A percentile compares a stretch with the other conserved stretches of the same genome.
Evolutionary conservation across 2,329 filamentous ascomycete species (phyloP).

Genomic region (Massarina eburnea): DNA sequence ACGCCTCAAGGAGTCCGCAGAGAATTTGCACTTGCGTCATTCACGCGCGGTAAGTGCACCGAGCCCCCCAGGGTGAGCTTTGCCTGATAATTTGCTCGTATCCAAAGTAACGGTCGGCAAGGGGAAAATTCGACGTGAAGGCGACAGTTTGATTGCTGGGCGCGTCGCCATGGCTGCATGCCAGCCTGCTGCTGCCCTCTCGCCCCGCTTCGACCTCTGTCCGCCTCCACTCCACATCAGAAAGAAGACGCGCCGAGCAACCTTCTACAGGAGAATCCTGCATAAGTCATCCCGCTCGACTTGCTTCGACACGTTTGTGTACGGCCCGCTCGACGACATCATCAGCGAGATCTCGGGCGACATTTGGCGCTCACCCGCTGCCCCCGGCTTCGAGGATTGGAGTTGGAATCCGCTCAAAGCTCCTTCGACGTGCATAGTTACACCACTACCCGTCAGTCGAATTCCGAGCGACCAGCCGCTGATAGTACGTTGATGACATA

Average conservation of each 20-base stretch:
- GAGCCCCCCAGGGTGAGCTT: no score
- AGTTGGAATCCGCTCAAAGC: constrained; percentile 19
- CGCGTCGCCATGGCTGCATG: constrained; percentile 5
- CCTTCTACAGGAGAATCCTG: constrained; percentile 25
- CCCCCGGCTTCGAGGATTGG: constrained; percentile 17
- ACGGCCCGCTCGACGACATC: constrained; percentile 38
- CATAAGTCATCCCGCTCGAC: constrained; percentile 21
- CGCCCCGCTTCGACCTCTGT: constrained; percentile 18
- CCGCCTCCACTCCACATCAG: constrained; percentile 34
- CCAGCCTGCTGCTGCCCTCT: constrained; percentile 8
- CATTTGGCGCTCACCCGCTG: constrained; percentile 25
- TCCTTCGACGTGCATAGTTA: constrained; percentile 23
- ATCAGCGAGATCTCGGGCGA: constrained; percentile 36
- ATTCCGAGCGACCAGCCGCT: constrained; percentile 33
- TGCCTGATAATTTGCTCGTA: no score
- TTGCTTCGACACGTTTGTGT: constrained; percentile 6
- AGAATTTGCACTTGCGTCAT: no score
- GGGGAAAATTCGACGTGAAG: not conserved
- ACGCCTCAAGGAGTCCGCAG: not conserved
- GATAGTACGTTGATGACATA: constrained; percentile 12
- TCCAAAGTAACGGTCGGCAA: no score
- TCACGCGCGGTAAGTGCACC: no score
- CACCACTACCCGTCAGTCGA: constrained; percentile 32
- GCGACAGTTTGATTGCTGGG: not conserved
- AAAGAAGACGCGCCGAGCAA: constrained; percentile 29